Conservation (phyloP, 2,329 filamentous ascomycete species). For the Phialophora expanda region DNA sequence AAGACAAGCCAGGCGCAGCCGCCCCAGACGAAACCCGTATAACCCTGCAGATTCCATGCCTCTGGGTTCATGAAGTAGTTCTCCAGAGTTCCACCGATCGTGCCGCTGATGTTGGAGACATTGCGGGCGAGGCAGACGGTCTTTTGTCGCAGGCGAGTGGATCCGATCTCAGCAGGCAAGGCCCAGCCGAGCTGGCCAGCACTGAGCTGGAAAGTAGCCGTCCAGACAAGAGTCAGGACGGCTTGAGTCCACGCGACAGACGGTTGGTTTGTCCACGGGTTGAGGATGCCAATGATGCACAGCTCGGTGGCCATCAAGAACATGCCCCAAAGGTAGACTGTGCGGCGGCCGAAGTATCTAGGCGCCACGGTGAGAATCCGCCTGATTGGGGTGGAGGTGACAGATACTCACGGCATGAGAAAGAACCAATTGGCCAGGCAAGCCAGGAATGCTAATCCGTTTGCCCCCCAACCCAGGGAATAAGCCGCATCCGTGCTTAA, state of each 20-base stretch:
- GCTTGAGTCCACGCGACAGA: slow-evolving; percentile 47
- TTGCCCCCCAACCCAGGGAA: slow-evolving; percentile 51
- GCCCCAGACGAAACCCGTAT: slow-evolving; percentile 50
- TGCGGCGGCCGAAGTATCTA: slow-evolving; percentile 58
- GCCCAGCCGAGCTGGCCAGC: slow-evolving; percentile 61
- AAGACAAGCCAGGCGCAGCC: slow-evolving; percentile 49
- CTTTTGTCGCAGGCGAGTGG: slow-evolving; percentile 60
- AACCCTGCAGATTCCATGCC: slow-evolving; percentile 47
- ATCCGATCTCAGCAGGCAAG: slow-evolving; percentile 59
- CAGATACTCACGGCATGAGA: slow-evolving; percentile 37
- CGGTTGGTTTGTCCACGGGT: slow-evolving; percentile 33
- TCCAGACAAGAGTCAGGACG: slow-evolving; percentile 58
- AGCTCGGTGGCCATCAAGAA: slow-evolving; percentile 42
- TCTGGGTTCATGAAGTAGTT: slow-evolving; percentile 41
- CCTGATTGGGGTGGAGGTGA: neutral
- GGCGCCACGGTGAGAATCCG: slow-evolving; percentile 61
- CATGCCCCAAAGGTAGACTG: slow-evolving; percentile 47
- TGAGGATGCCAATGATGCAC: slow-evolving; percentile 40
- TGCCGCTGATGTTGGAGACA: slow-evolving; percentile 53
- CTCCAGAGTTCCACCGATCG: slow-evolving; percentile 49
- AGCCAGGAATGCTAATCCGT: slow-evolving; percentile 69
- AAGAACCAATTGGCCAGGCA: slow-evolving; percentile 57
- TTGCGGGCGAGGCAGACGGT: slow-evolving; percentile 60
- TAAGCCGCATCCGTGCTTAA: slow-evolving; percentile 44
- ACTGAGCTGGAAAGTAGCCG: slow-evolving; percentile 60